Conservation (phyloP, 257 asterid genomes). For the Perilla frutescens region DNA sequence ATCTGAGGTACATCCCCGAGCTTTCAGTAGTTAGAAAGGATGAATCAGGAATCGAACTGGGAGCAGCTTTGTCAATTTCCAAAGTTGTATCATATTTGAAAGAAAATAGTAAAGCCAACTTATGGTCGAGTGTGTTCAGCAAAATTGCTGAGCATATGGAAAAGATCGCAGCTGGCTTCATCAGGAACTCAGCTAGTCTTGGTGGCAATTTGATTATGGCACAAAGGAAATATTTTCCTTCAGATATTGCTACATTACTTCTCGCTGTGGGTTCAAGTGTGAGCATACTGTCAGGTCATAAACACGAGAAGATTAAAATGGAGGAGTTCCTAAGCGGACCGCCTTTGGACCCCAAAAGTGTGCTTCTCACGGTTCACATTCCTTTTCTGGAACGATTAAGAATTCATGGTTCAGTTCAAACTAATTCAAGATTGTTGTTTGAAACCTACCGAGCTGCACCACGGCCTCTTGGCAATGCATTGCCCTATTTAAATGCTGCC, state of each 20-base stretch:
- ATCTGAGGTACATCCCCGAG: constrained; percentile 33
- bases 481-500: constrained; percentile 37
- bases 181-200: constrained; percentile 34
- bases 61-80: constrained; percentile 35
- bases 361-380: constrained; percentile 27
- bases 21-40: constrained; percentile 28
- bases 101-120: constrained; percentile 15
- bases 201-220: constrained; percentile 36
- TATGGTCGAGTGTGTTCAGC: constrained; percentile 2
- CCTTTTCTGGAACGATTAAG: constrained; percentile 26
- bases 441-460: constrained; percentile 35
- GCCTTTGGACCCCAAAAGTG: constrained; percentile 17
- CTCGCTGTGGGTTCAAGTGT: constrained; percentile 35
- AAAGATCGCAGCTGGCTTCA: constrained; percentile 30
- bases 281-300: constrained; percentile 22
- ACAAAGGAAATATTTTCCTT: constrained; percentile 33
- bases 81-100: constrained; percentile 25
- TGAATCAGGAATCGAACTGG: constrained; percentile 27
- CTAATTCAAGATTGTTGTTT: constrained; percentile 18
- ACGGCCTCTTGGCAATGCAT: constrained; percentile 34
- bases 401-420: neutral
- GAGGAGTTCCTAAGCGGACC: constrained; percentile 32
- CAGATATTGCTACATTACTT: constrained; percentile 32
- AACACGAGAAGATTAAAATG: constrained; percentile 9
- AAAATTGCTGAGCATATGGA: constrained; percentile 36